Base-by-base conservation (phyloP, 257 asterid genomes). In the Paraleonurus japonicus region DNA sequence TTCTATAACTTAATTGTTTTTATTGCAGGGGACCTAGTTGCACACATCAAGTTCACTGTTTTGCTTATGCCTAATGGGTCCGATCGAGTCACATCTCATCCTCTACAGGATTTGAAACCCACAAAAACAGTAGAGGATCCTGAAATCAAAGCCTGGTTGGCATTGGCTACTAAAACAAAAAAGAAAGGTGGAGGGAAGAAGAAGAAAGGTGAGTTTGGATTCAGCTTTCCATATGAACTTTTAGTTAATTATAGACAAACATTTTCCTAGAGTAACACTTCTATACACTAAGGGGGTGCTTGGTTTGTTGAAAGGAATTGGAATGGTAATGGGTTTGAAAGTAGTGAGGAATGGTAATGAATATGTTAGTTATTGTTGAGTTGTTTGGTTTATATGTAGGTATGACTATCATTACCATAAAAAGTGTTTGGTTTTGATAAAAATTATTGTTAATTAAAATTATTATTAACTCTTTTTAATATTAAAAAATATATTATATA, bases 171-270 rank as follows among this genome's bases (percentile, higher is more conserved):
- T 3, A 92, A 92, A 87, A 69, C 92, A 19, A 92, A 92, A 82
- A 92, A 89, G 89, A 88, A 89, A 57, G 96, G 98, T 24, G 95
- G 98, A 39, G 96, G 95, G 26, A 92, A 87, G 85, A 92, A 89
- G 82, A 89, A 92, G 90, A 92, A 89, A 87, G 96, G 98, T 92
- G n/a, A 23, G 71, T 35, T 74, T 26, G 32, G 20, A 15, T 32
- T 45, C 53, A 16, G 2, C 1, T 39, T 28, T 10, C 23, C 3
- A 32, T 70, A 24, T 28, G 22, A 16, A 8, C 11, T 23, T n/a
- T 73, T 24, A 28, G 16, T 13, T 13, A 2, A 12, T 17, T 10
- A n/a, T n/a, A n/a, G n/a, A n/a, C n/a, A n/a, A n/a, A n/a, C n/a
- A n/a, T n/a, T n/a, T n/a, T n/a, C n/a, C n/a, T n/a, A n/a, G n/a